Evolutionary conservation across 169 alveolate genomes (phyloP).

Genomic region (Cryptosporidium canis): DNA sequence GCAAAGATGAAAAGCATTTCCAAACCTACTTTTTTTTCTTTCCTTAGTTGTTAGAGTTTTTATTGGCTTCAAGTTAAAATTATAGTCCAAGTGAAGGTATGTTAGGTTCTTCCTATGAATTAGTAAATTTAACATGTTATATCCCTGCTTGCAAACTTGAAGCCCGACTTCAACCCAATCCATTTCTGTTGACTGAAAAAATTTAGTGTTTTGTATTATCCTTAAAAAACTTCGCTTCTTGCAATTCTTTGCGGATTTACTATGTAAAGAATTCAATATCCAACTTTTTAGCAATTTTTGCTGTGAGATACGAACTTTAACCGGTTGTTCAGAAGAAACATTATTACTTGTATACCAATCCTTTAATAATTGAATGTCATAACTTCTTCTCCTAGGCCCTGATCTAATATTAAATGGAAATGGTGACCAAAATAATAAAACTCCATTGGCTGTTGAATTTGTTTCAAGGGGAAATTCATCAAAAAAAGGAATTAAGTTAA

Average conservation of each 20-base stretch:
- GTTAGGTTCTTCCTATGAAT: constrained; percentile 98
- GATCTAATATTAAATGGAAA: constrained; percentile 97
- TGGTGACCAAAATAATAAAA: constrained; percentile 96
- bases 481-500: constrained; percentile 80
- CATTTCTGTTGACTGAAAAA: constrained; percentile 97
- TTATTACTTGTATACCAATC: constrained; percentile 97
- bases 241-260: constrained; percentile 92
- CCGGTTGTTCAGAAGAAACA: constrained; percentile 97
- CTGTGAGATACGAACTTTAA: constrained; percentile 98
- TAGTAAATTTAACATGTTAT: constrained; percentile 97
- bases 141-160: constrained; percentile 99
- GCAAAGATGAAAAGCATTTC: constrained; percentile 99
- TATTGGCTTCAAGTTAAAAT: constrained; percentile 99
- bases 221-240: constrained; percentile 93
- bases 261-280: constrained; percentile 96
- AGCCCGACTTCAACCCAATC: constrained; percentile 99
- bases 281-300: constrained; percentile 97
- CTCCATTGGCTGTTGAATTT: constrained; percentile 84
- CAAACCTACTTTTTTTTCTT: constrained; percentile 99
- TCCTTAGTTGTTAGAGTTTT: constrained; percentile 99
- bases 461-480: constrained; percentile 82
- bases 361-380: constrained; percentile 96
- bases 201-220: constrained; percentile 96
- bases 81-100: constrained; percentile 99
- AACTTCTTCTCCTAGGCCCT: constrained; percentile 95